Evolutionary conservation across 176 grass and related monocot species (phyloP), one percentile per base, ranked within the genome.

Genomic region (Hsuehochloa calcarea): DNA sequence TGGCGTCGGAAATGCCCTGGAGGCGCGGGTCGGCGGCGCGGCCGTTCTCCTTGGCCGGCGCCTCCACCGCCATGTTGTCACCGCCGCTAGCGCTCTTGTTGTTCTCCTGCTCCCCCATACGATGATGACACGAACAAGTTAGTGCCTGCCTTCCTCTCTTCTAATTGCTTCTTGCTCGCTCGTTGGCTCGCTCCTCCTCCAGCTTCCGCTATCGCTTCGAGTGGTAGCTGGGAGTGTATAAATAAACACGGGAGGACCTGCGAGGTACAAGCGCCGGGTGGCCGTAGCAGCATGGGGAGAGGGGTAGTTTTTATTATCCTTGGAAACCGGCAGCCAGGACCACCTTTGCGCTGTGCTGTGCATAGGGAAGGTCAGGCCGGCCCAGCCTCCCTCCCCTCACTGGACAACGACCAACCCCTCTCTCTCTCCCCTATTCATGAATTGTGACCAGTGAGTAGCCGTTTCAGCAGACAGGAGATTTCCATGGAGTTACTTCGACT

Each of bases 1-100:
- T 96, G 84, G 91, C 83, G 72, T 91, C 84, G 72, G 86, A 92
- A 41, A 99, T 99, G 74, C 74, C 88, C 70, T 92, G 88, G 46
- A 96, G 88, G 23, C 96, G 96, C 38, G 90, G 93, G 88, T 96
- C 96, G 56, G 75, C 65, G 64, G 14, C 62, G 67, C 43, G 45
- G 84, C 55, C 75, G 14, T 70, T 70, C 73, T 65, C 68, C 80
- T 82, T 90, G 19, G 74, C 73, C 73, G 68, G 52, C 65, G 46
- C 40, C 77, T 75, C 81, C 71, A 13, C 77, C 72, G 0, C 27
- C 69, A 5, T 8, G 70, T n/a, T 16, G 79, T 15, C 27, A 72
- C 70, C 40, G 70, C 61, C 29, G 58, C 45, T 44, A 29, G 16
- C 14, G 75, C n/a, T 54, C 40, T 56, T 66, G 26, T 37, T 29